A percentile compares a stretch with the other conserved stretches of the same genome.
Conservation (phyloP, 345 rosid genomes). For the Salix viminalis region DNA sequence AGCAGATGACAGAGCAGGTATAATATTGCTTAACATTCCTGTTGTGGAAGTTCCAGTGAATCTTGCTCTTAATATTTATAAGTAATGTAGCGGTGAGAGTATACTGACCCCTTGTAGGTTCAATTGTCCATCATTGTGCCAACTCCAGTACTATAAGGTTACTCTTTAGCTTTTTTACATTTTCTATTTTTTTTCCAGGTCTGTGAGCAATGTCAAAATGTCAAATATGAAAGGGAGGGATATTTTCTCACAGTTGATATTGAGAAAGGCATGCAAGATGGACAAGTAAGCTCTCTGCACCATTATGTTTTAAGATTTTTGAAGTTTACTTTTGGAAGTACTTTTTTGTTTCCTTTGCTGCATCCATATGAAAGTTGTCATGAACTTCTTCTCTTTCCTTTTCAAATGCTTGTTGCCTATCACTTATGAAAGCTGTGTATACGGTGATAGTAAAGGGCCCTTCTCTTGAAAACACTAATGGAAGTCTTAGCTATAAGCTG, state of each 20-base stretch:
- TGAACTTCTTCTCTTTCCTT: neutral
- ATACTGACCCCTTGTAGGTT: neutral
- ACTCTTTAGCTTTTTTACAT: neutral
- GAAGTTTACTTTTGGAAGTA: neutral
- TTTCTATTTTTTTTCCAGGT: conserved; percentile 48
- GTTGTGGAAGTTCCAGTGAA: neutral
- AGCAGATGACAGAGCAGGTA: conserved; percentile 99
- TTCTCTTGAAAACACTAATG: neutral
- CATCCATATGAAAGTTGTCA: neutral
- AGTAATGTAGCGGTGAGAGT: neutral
- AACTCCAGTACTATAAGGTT: neutral
- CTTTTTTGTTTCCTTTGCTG: neutral
- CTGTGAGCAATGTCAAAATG: conserved; percentile 95
- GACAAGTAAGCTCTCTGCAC: conserved; percentile 56
- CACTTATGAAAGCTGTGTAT: neutral
- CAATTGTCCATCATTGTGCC: neutral
- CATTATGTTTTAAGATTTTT: neutral
- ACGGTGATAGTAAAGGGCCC: neutral
- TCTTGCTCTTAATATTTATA: neutral
- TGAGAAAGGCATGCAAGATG: conserved; percentile 99
- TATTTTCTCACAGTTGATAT: conserved; percentile 90
- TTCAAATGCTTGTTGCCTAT: neutral
- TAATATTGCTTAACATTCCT: neutral
- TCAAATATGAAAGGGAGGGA: conserved; percentile 83
- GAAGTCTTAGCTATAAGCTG: neutral